phyloP scores from a whole-genome alignment of 2,329 filamentous ascomycete genomes.

The Rosellinia necatrix region DNA sequence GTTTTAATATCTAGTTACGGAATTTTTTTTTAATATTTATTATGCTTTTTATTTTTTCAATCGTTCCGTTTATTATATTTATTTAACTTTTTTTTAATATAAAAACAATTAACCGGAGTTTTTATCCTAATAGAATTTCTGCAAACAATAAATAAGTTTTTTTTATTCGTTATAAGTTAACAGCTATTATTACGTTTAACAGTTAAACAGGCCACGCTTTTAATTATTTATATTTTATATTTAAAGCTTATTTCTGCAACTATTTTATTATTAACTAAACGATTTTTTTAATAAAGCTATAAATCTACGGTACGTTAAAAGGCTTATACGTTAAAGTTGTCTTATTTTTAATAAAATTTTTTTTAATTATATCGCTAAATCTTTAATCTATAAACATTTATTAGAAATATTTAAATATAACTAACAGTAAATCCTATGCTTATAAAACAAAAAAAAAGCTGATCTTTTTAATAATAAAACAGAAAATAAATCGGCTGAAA shows the following conservation, averaged over 20 bases:
- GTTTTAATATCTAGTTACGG: no score
- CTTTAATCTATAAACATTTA: neutral
- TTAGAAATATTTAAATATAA: neutral
- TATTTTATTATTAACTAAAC: neutral
- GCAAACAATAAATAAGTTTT: neutral
- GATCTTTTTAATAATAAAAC: neutral
- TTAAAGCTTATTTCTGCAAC: neutral
- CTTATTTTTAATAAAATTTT: neutral
- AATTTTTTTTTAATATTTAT: neutral
- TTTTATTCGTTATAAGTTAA: neutral
- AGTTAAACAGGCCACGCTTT: neutral
- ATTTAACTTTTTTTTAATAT: neutral
- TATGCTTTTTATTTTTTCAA: no score
- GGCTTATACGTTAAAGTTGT: neutral
- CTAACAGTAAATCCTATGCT: neutral
- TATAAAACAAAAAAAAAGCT: neutral
- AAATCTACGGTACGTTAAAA: neutral
- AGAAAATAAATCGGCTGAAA: neutral
- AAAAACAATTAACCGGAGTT: neutral
- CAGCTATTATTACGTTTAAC: neutral
- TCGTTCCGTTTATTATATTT: neutral
- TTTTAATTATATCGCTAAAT: no score
- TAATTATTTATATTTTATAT: neutral
- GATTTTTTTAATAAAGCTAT: neutral
- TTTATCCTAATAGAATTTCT: neutral